Evolutionary conservation across 2,329 filamentous ascomycete genomes (phyloP), one percentile per base, ranked within the genome.

Genomic region (Alternaria alternata): DNA sequence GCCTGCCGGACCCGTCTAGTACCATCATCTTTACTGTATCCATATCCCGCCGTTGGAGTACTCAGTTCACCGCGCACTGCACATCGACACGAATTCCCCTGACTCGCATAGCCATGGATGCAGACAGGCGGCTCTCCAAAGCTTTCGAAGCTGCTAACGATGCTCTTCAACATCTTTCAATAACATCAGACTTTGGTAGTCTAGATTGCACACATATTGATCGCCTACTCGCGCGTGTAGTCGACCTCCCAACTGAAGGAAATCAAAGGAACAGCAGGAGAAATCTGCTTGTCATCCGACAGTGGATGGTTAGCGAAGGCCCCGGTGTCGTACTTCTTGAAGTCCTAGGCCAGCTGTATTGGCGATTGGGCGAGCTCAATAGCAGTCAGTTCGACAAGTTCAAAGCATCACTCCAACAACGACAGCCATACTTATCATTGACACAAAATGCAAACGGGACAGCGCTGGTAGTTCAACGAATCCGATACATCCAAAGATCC

Each of bases 321-420:
- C 72, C 74, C 9, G 69, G 70, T 5, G 73, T 76, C 8, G 71
- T 76, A 11, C 63, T 75, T 9, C 58, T 76, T 2, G 72, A 76
- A 56, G 73, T 76, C 11, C 68, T 76, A 5, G 74, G 74, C n/a
- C 74, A 76, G 46, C 64, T 75, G 3, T 76, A 75, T 59, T 76
- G 74, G 74, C 68, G 74, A 16, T 52, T 76, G 51, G 73, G 73
- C 36, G 74, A 76, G 47, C 74, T 76, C 56, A 75, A 76, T 64
- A 75, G 73, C 54, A 76, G 74, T 59, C 74, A 75, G 52, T 76
- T 75, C 38, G 73, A 76, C 48, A 75, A 72, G 59, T 75, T 76
- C 70, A 76, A 76, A 59, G 51, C 44, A 5, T 58, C 67, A 28
- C 63, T 76, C 7, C 72, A 74, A 55, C 64, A 67, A 49, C 70